These are phyloP conservation scores for Phyllosticta capitalensis DNA, from an alignment of 2,329 filamentous ascomycete species.

Conservation along the genomic window DNA sequence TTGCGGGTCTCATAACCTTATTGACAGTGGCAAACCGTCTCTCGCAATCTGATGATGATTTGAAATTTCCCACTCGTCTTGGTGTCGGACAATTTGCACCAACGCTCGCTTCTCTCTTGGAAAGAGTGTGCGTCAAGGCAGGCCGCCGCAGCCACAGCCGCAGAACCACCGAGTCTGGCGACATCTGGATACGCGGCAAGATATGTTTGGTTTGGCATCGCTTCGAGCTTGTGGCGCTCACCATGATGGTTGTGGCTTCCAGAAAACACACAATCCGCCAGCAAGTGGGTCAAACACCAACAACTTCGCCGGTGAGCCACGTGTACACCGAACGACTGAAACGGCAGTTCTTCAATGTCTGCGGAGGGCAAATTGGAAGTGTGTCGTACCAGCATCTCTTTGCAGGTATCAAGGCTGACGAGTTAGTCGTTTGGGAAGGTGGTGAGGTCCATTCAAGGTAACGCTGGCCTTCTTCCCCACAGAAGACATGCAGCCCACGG, in stretches of 20 bases:
- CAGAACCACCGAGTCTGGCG: not conserved
- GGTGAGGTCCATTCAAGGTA: not conserved
- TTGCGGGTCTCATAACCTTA: not conserved
- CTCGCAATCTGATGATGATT: not conserved
- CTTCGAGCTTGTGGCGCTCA: not conserved
- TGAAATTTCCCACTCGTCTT: not conserved
- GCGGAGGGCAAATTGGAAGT: not conserved
- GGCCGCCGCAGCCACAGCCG: not conserved
- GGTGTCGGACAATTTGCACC: not conserved
- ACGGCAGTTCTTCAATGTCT: not conserved
- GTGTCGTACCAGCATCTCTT: not conserved
- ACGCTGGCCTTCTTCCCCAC: not conserved
- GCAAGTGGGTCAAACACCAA: not conserved
- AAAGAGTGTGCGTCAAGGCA: not conserved
- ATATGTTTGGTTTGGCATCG: not conserved
- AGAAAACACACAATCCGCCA: not conserved
- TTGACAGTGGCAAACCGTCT: not conserved
- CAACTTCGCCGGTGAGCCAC: not conserved
- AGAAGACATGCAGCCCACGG: not conserved
- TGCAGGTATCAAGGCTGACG: not conserved
- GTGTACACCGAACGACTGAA: not conserved
- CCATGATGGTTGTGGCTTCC: not conserved
- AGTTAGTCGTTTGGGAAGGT: not conserved
- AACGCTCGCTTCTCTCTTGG: not conserved
- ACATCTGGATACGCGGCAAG: not conserved